Evolutionary conservation across 2,329 filamentous ascomycete genomes (phyloP).

Genomic region (Exophiala sideris): DNA sequence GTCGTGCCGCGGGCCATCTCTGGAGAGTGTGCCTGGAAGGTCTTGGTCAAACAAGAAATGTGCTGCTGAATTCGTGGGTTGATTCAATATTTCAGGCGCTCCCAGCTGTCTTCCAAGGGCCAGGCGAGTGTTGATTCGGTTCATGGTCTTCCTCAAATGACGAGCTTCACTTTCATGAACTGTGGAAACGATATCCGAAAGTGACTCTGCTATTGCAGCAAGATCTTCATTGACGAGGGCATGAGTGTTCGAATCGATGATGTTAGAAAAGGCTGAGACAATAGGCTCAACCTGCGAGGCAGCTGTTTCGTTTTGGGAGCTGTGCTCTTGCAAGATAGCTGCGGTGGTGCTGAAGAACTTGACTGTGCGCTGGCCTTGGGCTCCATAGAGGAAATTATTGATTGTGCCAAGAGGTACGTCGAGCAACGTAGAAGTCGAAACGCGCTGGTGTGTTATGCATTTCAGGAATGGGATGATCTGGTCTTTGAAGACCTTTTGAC

Average conservation of each 20-base stretch:
- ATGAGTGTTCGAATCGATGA: slow-evolving; percentile 33
- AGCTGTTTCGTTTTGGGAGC: slow-evolving; percentile 23
- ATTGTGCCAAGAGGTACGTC: slow-evolving; percentile 35
- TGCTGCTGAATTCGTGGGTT: slow-evolving; percentile 1
- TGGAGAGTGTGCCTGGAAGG: slow-evolving; percentile 21
- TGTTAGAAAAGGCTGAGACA: not conserved
- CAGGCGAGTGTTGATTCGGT: not conserved
- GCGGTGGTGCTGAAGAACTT: slow-evolving; percentile 34
- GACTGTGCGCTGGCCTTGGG: slow-evolving; percentile 42
- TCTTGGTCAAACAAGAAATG: slow-evolving; percentile 25
- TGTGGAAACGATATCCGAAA: not conserved
- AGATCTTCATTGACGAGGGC: slow-evolving; percentile 1
- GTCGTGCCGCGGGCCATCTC: not conserved
- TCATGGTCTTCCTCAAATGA: not conserved
- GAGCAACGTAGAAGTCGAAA: slow-evolving; percentile 36
- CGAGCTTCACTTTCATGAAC: not conserved
- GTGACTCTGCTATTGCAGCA: not conserved
- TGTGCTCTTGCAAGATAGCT: slow-evolving; percentile 24
- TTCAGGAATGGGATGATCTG: slow-evolving; percentile 27
- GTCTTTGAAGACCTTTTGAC: slow-evolving; percentile 16
- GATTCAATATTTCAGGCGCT: slow-evolving; percentile 24
- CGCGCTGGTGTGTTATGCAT: slow-evolving; percentile 34
- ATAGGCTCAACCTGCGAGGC: not conserved
- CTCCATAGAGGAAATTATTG: slow-evolving; percentile 52
- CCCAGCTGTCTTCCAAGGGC: slow-evolving; percentile 12